Evolutionary conservation across 805 yeast genomes (phyloP), one percentile per base, ranked within the genome.

Genomic region (Candida sonorensis): DNA sequence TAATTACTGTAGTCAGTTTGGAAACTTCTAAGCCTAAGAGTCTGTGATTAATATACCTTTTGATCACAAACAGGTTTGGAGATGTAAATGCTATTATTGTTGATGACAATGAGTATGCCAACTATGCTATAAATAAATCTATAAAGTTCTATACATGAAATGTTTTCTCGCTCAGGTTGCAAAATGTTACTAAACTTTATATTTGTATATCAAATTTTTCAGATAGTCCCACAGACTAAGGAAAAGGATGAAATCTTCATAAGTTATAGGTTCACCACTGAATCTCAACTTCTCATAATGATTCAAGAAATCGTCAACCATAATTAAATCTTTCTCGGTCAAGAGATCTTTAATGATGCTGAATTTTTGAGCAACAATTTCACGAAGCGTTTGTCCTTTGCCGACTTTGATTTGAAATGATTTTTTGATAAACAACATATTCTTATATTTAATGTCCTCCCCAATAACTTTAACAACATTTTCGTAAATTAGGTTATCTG

Each of bases 271-370:
- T 13, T 62, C 53, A 2, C 83, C 81, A 5, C 90, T 72, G 53
- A 76, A 87, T 37, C 85, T 62, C 23, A 80, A 64, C 30, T 62
- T 60, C 43, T 87, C 95, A 57, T 85, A 87, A 10, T 72, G 53
- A 4, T 59, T 61, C 4, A 76, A 59, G 38, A 70, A 71, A 22
- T 59, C 48, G 5, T 42, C 41, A 4, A 51, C 18, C 9, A 28
- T 28, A 14, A 30, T 21, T 9, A 34, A 17, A 21, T 48, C 48
- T n/a, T 21, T 21, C 14, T 27, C 27, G 12, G 32, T 17, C 17
- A 38, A 26, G 15, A 30, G 20, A 18, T 38, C 34, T 13, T 30
- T 29, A 15, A 42, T 29, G 2, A 36, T 17, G 11, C 33, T 33
- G 26, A 40, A 34, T 25, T 43, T 33, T 10, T 50, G 53, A 22